Conservation (phyloP, 306 rosid genomes). For the Castanospermum australe region DNA sequence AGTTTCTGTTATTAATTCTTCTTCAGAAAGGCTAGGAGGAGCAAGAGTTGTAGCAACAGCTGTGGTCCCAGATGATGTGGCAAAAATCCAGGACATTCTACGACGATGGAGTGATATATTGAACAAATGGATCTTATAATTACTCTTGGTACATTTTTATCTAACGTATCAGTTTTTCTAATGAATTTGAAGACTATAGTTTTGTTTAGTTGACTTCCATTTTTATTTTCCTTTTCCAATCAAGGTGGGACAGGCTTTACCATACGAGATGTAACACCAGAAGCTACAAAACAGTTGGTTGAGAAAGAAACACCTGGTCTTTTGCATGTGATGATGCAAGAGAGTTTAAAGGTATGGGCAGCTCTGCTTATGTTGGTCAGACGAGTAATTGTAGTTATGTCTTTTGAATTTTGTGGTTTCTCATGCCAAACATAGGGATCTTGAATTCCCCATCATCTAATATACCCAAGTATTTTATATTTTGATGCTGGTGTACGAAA, state of each 20-base stretch:
- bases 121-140: conserved; percentile 82
- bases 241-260: conserved; percentile 94
- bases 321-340: conserved; percentile 83
- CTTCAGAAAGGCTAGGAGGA: conserved; percentile 86
- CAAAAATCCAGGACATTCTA: conserved; percentile 66
- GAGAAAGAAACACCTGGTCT: conserved; percentile 96
- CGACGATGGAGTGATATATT: conserved; percentile 77
- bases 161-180: background rate
- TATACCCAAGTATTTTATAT: too few species aligned
- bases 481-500: too few species aligned
- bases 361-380: conserved; percentile 5
- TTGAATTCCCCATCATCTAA: too few species aligned
- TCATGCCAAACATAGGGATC: background rate
- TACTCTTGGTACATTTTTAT: conserved; percentile 68
- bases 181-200: background rate
- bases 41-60: conserved; percentile 70
- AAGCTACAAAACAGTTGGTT: conserved; percentile 85
- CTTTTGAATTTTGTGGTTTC: conserved; percentile 2
- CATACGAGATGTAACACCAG: conserved; percentile 83
- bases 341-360: conserved; percentile 76
- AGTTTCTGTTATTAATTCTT: conserved; percentile 77
- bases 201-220: conserved; percentile 11
- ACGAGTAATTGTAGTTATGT: background rate
- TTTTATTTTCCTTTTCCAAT: conserved; percentile 27
- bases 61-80: conserved; percentile 74